Base-by-base conservation (phyloP, 1,284 basidiomycete genomes). In the Trametes versicolor region DNA sequence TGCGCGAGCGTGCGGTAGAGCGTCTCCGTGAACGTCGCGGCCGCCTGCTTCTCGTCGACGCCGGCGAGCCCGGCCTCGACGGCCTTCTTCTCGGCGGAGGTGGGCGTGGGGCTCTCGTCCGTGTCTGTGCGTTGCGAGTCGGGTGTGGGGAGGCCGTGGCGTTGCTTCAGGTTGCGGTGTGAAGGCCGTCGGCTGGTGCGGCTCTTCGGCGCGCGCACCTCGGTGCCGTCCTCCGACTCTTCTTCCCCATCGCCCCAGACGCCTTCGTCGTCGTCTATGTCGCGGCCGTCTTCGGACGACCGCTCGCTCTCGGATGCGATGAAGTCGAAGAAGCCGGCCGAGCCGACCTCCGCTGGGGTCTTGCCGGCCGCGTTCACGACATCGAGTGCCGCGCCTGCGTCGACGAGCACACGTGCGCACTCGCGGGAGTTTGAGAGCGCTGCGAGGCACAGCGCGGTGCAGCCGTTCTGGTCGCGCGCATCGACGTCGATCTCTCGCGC, bases 401-500 rank as follows among this genome's bases (percentile, higher is more conserved):
- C 81, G 17, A 98, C 74, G 34, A 99, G 82, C 4, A 91, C 78
- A 45, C 84, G 81, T 0, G 88, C 87, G 74, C 94, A 95, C 12
- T 86, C 83, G 50, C 82, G 79, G 23, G 92, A 89, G 27, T 86
- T 87, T 21, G 83, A 84, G 48, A 97, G 80, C 0, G 89, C 92
- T 17, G 96, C 94, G 74, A 97, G 92, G 75, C 97, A 95, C 41
- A 99, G 81, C 0, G 97, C 89, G 0, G 97, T 99, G 74, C 86
- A 96, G 7, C 97, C 97, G 75, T 96, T 98, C 65, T 86, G 83
- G 78, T 99, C 98, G 62, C 94, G 89, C 2, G 86, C 85, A 75
- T 99, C 95, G 52, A 96, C 71, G 71, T 96, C 93, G 36, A 91
- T 90, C 17, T 86, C 89, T 57, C 88, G 91, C 1, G 82, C 77